Evolutionary conservation across 2,329 filamentous ascomycete genomes (phyloP).

Genomic region (Fonsecaea erecta): DNA sequence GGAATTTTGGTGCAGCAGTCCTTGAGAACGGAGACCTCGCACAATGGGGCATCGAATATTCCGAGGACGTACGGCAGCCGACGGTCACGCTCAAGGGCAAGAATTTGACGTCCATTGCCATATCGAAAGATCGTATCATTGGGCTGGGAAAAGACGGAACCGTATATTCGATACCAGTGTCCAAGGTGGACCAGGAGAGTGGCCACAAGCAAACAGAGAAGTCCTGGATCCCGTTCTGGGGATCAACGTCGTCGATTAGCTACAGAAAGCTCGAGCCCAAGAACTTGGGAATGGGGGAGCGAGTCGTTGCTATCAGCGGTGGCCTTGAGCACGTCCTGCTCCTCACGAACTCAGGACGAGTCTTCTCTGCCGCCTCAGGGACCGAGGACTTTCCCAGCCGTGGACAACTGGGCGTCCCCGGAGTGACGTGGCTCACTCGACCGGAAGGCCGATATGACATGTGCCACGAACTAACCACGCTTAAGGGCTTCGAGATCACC

Average conservation of each 20-base stretch:
- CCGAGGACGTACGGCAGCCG: conserved; percentile 66
- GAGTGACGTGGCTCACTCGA: conserved; percentile 76
- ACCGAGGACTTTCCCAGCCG: conserved; percentile 76
- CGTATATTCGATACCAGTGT: conserved; percentile 83
- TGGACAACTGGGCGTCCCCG: conserved; percentile 86
- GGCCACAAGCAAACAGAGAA: conserved; percentile 68
- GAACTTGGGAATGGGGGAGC: conserved; percentile 70
- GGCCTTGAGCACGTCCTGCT: conserved; percentile 87
- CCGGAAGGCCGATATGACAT: conserved; percentile 79
- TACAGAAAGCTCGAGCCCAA: conserved; percentile 74
- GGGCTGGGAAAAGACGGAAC: conserved; percentile 74
- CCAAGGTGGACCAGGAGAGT: conserved; percentile 69
- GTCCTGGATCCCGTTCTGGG: conserved; percentile 78
- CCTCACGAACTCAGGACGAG: conserved; percentile 79
- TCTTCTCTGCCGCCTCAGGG: conserved; percentile 87
- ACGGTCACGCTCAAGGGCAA: conserved; percentile 77
- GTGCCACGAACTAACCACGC: conserved; percentile 74
- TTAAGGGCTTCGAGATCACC: conserved; percentile 71
- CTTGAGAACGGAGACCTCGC: conserved; percentile 85
- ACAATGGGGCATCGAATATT: conserved; percentile 86
- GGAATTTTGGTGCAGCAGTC: conserved; percentile 81
- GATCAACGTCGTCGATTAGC: conserved; percentile 61
- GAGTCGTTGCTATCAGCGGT: conserved; percentile 72
- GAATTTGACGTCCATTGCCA: conserved; percentile 73
- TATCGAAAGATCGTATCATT: conserved; percentile 83